Percentiles rank a stretch among this genome's conserved stretches.
phyloP scores from a whole-genome alignment of 2,329 filamentous ascomycete genomes.

The Myriosclerotinia scirpicola region DNA sequence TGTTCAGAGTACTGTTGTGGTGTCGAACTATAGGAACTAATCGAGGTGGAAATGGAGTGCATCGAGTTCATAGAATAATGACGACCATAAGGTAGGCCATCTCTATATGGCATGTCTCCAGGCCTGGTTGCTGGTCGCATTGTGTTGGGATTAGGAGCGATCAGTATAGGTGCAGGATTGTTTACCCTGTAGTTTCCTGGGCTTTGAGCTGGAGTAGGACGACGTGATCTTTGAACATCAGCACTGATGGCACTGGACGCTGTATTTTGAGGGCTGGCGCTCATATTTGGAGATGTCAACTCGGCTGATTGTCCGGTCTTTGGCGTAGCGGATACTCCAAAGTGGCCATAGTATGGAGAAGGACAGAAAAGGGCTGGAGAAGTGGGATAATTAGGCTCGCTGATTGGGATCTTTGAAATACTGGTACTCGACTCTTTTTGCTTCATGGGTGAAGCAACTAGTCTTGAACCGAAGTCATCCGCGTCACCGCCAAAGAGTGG shows the following conservation, averaged over 20 bases:
- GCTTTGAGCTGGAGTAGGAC: conserved; percentile 24
- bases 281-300: conserved; percentile 30
- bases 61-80: conserved; percentile 34
- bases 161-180: conserved; percentile 31
- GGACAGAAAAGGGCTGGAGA: conserved; percentile 26
- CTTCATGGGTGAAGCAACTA: conserved; percentile 32
- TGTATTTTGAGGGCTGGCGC: conserved; percentile 27
- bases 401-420: conserved; percentile 27
- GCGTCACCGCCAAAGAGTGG: conserved; percentile 28
- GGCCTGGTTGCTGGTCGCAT: conserved; percentile 28
- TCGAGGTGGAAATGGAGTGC: conserved; percentile 32
- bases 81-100: conserved; percentile 23
- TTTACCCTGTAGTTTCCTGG: conserved; percentile 24
- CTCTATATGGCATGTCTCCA: conserved; percentile 23
- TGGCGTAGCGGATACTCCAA: conserved; percentile 34
- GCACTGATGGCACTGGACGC: conserved; percentile 28
- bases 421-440: conserved; percentile 28
- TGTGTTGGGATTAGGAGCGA: conserved; percentile 33
- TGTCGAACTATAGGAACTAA: conserved; percentile 27
- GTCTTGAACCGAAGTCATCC: conserved; percentile 28
- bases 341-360: conserved; percentile 33
- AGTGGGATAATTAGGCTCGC: conserved; percentile 29
- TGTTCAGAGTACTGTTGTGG: conserved; percentile 25
- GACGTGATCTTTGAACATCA: conserved; percentile 26
- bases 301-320: conserved; percentile 25